Conservation (phyloP, 2,329 filamentous ascomycete species). For the Aspergillus brasiliensis region DNA sequence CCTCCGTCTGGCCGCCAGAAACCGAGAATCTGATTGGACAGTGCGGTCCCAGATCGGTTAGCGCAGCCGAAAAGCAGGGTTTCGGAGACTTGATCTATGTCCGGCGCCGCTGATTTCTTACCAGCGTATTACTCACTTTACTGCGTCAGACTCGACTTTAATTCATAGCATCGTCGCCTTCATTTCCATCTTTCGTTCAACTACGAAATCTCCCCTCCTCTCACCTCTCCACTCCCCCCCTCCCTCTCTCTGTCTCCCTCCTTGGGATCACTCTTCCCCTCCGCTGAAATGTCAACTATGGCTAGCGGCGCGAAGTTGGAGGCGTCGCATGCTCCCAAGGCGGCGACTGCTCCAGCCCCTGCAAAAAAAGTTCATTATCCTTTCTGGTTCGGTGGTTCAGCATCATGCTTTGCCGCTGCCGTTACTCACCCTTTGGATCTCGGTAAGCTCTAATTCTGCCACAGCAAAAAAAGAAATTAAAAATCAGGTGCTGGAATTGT, state of each 20-base stretch:
- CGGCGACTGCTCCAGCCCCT: conserved; percentile 20
- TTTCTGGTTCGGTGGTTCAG: conserved; percentile 96
- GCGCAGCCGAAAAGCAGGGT: conserved; percentile 22
- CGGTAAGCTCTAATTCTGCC: conserved; percentile 57
- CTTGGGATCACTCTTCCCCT: neutral
- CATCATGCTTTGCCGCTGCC: conserved; percentile 85
- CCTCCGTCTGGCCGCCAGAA: conserved; percentile 18
- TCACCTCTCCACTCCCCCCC: conserved; percentile 24
- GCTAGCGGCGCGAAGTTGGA: conserved; percentile 37
- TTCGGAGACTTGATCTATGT: conserved; percentile 40
- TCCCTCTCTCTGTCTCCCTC: conserved; percentile 14
- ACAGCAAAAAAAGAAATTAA: neutral
- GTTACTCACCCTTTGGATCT: conserved; percentile 94
- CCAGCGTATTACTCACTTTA: neutral
- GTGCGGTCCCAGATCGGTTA: conserved; percentile 17
- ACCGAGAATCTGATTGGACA: conserved; percentile 37
- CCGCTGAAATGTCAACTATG: conserved; percentile 32
- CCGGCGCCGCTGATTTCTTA: conserved; percentile 20
- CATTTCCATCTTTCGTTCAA: neutral
- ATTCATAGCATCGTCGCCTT: neutral
- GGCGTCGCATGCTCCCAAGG: conserved; percentile 27
- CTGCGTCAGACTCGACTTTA: neutral
- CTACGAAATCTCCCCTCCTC: conserved; percentile 1
- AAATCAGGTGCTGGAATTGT: neutral
- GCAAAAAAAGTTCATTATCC: conserved; percentile 61